phyloP scores from a whole-genome alignment of 139 green algal genomes.

The Chlorella sorokiniana region DNA sequence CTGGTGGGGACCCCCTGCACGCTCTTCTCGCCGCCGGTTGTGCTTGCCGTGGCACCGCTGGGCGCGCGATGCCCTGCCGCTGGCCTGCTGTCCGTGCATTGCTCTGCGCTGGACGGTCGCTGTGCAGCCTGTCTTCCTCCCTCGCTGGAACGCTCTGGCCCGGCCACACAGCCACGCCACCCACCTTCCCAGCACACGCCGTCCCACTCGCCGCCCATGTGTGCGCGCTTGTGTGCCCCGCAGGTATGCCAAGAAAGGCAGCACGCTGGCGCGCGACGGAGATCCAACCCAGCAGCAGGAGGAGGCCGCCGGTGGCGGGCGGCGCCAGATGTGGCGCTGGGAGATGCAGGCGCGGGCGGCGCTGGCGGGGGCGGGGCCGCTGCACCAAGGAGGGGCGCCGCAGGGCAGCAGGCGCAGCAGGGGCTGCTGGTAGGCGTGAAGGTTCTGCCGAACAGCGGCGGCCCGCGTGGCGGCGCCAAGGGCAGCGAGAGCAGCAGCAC shows the following conservation, averaged over 20 bases:
- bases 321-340: conserved; percentile 26
- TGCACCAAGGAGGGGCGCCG: neutral
- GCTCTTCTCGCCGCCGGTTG: neutral
- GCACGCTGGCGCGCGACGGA: neutral
- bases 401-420: neutral
- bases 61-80: no score
- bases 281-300: neutral
- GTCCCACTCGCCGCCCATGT: neutral
- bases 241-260: conserved; percentile 45
- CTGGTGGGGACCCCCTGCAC: conserved; percentile 12
- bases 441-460: neutral
- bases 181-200: neutral
- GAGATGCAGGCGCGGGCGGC: conserved; percentile 2
- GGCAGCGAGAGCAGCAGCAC: neutral
- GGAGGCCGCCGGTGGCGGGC: neutral
- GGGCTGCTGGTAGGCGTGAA: conserved; percentile 20
- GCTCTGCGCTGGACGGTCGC: no score
- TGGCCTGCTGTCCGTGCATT: no score
- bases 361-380: neutral
- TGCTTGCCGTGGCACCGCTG: neutral
- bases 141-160: no score
- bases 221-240: neutral
- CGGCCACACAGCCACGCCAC: neutral
- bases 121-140: no score
- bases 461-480: neutral